A percentile compares a stretch with the other conserved stretches of the same genome.
These are phyloP conservation scores for Ceratocystis papillata DNA, from an alignment of 2,329 filamentous ascomycete genomes.

Conservation along the genomic window DNA sequence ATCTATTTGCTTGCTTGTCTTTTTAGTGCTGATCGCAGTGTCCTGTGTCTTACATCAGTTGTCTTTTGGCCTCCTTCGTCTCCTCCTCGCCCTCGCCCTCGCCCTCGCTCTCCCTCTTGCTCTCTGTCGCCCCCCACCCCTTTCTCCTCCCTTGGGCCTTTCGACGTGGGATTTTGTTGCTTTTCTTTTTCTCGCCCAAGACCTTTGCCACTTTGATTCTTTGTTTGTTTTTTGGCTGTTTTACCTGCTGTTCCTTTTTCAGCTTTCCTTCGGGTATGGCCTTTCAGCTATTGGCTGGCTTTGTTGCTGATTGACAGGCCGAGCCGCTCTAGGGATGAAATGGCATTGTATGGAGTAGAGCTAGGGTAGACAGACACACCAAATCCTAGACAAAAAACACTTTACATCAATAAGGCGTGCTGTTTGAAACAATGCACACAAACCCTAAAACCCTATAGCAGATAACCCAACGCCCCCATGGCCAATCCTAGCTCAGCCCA, in stretches of 20 bases:
- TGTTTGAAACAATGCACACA: not conserved
- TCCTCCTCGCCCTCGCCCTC: too few species aligned
- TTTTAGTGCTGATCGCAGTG: not conserved
- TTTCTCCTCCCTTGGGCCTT: not conserved
- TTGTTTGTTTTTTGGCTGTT: not conserved
- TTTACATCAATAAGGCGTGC: too few species aligned
- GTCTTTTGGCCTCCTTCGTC: not conserved
- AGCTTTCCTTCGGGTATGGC: not conserved
- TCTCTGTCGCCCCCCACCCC: not conserved
- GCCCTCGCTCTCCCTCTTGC: not conserved
- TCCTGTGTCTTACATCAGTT: not conserved
- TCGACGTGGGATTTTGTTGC: not conserved
- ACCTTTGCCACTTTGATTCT: not conserved
- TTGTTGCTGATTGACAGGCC: not conserved
- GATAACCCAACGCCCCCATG: not conserved
- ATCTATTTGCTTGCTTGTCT: not conserved
- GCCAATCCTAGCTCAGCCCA: too few species aligned
- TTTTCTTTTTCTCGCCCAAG: not conserved
- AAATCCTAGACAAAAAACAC: not conserved
- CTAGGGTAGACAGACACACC: not conserved
- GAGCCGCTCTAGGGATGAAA: slow-evolving; percentile 6
- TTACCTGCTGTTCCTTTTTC: not conserved
- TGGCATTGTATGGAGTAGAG: not conserved
- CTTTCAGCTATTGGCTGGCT: not conserved
- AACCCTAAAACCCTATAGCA: not conserved